phyloP scores from a whole-genome alignment of 225 moss, liverwort and hornwort genomes.

The Anthoceros angustus region DNA sequence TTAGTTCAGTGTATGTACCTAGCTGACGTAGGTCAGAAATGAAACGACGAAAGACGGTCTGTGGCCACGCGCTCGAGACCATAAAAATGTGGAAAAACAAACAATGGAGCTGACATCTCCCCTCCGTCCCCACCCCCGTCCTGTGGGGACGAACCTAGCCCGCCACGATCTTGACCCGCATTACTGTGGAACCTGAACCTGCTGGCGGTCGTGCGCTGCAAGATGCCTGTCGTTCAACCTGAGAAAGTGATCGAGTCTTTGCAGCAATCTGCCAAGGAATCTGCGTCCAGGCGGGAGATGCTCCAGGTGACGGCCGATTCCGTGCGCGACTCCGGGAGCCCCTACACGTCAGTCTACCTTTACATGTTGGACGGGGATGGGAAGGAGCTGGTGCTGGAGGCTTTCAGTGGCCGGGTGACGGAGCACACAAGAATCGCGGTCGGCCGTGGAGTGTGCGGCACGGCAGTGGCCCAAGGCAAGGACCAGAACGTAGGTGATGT shows the following conservation, averaged over 20 bases:
- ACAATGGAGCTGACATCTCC: no score
- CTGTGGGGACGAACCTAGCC: no score
- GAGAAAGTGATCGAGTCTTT: constrained; percentile 11
- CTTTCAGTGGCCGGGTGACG: constrained; percentile 18
- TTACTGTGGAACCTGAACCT: no score
- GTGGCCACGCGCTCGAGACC: no score
- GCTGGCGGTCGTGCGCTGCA: background rate
- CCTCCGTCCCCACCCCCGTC: no score
- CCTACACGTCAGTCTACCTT: constrained; percentile 24
- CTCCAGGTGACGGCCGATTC: constrained; percentile 13
- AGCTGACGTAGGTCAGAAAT: no score
- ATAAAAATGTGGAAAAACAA: no score
- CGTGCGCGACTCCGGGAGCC: constrained; percentile 16
- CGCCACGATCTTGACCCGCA: no score
- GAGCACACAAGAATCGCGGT: constrained; percentile 20
- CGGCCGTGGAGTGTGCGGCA: constrained; percentile 26
- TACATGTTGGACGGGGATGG: constrained; percentile 25
- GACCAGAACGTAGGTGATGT: constrained; percentile 23
- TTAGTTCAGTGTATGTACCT: no score
- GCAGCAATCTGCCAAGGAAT: background rate
- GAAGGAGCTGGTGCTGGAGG: constrained; percentile 18
- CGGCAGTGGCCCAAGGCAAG: constrained; percentile 16
- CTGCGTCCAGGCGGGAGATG: constrained; percentile 9
- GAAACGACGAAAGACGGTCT: no score
- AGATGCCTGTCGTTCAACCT: constrained; percentile 13